Evolutionary conservation across 2,329 filamentous ascomycete genomes (phyloP).

Genomic region (Diplocarpon rosae): DNA sequence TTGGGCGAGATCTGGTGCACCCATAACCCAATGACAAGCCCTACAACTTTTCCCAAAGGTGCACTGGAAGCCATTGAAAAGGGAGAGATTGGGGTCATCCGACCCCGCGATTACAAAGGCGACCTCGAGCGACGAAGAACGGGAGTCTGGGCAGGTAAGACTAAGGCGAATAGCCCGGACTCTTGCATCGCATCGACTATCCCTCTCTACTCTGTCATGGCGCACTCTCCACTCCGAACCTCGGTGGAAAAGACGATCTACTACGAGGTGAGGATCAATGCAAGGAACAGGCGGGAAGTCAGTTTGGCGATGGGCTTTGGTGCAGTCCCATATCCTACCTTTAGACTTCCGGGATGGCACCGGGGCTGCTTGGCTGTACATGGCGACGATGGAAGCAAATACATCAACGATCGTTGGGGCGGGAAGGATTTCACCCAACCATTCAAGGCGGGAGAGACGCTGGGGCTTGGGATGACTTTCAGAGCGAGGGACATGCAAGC

Average conservation of each 20-base stretch:
- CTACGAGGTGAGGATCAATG: conserved; percentile 55
- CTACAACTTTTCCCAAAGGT: conserved; percentile 38
- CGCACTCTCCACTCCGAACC: conserved; percentile 44
- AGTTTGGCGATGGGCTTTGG: conserved; percentile 57
- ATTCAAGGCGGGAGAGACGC: conserved; percentile 53
- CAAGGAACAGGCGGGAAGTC: conserved; percentile 32
- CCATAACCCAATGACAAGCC: conserved; percentile 44
- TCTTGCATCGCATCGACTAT: conserved; percentile 55
- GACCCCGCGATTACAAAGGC: conserved; percentile 38
- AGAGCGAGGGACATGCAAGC: conserved; percentile 17
- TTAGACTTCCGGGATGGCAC: conserved; percentile 74
- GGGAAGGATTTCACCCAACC: conserved; percentile 56
- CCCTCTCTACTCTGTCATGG: conserved; percentile 52
- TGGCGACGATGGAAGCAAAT: conserved; percentile 67
- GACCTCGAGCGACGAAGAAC: conserved; percentile 34
- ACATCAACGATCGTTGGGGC: conserved; percentile 64
- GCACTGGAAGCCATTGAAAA: conserved; percentile 37
- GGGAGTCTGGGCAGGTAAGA: conserved; percentile 41
- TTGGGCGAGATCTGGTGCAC: conserved; percentile 56
- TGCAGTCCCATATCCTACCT: conserved; percentile 65
- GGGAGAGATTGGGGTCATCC: conserved; percentile 43
- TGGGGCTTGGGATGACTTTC: conserved; percentile 64
- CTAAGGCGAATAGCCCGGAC: conserved; percentile 40
- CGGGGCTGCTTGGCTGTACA: conserved; percentile 66
- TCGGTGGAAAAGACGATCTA: conserved; percentile 47